A percentile compares a stretch with the other conserved stretches of the same genome.
These are phyloP conservation scores for Macrocybe gigantea DNA, from an alignment of 768 basidiomycete genomes.

Conservation along the genomic window DNA sequence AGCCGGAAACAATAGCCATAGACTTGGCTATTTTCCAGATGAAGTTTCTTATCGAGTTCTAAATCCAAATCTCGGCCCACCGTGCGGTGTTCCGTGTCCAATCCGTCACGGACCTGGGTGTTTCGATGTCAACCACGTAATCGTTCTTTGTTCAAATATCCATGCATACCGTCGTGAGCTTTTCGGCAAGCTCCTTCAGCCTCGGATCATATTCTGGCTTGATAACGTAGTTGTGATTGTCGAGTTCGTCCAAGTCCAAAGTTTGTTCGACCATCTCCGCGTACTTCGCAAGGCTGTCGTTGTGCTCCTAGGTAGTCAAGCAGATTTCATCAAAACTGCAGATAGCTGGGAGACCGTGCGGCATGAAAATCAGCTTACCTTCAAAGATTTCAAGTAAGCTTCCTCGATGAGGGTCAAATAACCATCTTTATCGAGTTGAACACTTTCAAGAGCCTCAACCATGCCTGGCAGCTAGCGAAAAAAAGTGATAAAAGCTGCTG, in stretches of 20 bases:
- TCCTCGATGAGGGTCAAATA: slow-evolving; percentile 54
- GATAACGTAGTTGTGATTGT: slow-evolving; percentile 84
- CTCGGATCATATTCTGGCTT: slow-evolving; percentile 85
- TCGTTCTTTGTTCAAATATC: neutral
- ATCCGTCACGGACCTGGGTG: slow-evolving; percentile 57
- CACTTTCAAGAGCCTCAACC: slow-evolving; percentile 53
- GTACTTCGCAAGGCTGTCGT: slow-evolving; percentile 66
- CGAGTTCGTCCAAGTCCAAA: slow-evolving; percentile 82
- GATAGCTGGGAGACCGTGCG: neutral
- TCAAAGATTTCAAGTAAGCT: slow-evolving; percentile 55
- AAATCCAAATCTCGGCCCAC: slow-evolving; percentile 69
- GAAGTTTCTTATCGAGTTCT: slow-evolving; percentile 91
- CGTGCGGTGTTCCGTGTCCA: slow-evolving; percentile 75
- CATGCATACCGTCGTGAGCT: slow-evolving; percentile 48
- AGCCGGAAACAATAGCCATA: slow-evolving; percentile 93
- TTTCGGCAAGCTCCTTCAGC: slow-evolving; percentile 61
- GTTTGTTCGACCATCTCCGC: slow-evolving; percentile 95
- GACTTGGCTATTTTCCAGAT: slow-evolving; percentile 83
- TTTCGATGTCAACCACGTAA: neutral
- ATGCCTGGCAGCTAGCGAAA: slow-evolving; percentile 66
- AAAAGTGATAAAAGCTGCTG: neutral
- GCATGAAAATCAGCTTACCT: slow-evolving; percentile 30
- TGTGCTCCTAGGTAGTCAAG: slow-evolving; percentile 43
- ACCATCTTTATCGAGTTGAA: slow-evolving; percentile 39
- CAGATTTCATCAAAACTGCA: neutral